Conservation (phyloP, 176 grass and related monocot species). For the Aegilops tauschii region DNA sequence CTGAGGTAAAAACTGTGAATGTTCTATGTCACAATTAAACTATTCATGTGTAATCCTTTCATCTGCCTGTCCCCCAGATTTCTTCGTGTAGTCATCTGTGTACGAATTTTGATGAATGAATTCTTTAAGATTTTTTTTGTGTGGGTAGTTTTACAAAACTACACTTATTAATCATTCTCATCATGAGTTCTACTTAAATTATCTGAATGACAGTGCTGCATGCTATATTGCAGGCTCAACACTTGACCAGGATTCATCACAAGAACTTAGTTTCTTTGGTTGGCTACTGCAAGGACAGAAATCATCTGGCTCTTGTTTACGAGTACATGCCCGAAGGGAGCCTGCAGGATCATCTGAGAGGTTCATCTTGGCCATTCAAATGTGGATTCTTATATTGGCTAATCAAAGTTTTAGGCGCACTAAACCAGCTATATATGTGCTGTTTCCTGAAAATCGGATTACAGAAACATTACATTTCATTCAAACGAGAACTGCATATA, state of each 20-base stretch:
- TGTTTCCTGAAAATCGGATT: neutral
- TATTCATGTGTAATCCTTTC: neutral
- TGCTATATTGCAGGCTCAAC: slow-evolving; percentile 39
- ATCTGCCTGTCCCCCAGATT: neutral
- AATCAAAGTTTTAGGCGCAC: neutral
- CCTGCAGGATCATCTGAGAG: slow-evolving; percentile 42
- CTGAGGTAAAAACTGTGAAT: slow-evolving; percentile 51
- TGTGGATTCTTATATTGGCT: neutral
- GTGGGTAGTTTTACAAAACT: neutral
- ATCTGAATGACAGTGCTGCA: neutral
- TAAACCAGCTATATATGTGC: neutral
- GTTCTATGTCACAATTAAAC: neutral
- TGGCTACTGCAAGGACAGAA: slow-evolving; percentile 61
- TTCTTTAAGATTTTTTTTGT: neutral
- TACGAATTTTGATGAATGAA: neutral
- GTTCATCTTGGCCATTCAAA: neutral
- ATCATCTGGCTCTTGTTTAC: slow-evolving; percentile 43
- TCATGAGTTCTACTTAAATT: neutral
- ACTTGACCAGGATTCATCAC: slow-evolving; percentile 63
- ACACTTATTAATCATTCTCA: neutral
- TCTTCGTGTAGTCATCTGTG: neutral
- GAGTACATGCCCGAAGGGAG: slow-evolving; percentile 50
- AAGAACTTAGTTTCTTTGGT: slow-evolving; percentile 66
- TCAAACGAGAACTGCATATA: neutral
- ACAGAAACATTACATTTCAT: neutral